Percentiles rank a stretch among this genome's conserved stretches.
These are phyloP conservation scores for Fistulifera solaris DNA, from an alignment of 108 stramenopile genomes.

Conservation along the genomic window DNA sequence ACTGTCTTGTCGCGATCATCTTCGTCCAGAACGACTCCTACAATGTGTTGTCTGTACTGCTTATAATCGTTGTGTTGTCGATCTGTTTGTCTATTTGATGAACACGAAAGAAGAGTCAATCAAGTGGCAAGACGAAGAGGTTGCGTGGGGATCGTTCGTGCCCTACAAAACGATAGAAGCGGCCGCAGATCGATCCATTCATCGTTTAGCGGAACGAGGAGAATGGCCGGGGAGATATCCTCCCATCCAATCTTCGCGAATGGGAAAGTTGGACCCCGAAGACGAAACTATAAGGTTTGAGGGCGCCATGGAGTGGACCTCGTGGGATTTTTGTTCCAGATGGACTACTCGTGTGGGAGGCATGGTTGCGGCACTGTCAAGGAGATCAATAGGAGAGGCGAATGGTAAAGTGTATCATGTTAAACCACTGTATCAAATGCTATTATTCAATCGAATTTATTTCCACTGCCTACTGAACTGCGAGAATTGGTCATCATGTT, in stretches of 20 bases:
- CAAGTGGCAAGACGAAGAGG: conserved; percentile 77
- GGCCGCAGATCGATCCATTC: conserved; percentile 42
- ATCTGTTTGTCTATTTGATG: conserved; percentile 42
- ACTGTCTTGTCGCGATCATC: conserved; percentile 26
- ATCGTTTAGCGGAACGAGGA: conserved; percentile 25
- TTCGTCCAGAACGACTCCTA: conserved; percentile 21
- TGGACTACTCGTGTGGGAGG: conserved; percentile 71
- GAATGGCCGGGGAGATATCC: conserved; percentile 51
- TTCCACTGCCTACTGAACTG: no score
- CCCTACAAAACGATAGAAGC: conserved; percentile 38
- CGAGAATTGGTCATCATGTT: no score
- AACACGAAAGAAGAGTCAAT: conserved; percentile 31
- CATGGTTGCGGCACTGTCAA: conserved; percentile 36
- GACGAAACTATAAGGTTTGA: background rate
- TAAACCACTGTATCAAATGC: no score
- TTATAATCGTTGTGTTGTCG: conserved; percentile 75
- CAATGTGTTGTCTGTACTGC: conserved; percentile 61
- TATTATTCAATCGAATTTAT: no score
- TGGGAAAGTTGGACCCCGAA: conserved; percentile 7
- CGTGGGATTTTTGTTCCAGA: conserved; percentile 82
- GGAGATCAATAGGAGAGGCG: no score
- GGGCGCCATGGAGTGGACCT: conserved; percentile 9
- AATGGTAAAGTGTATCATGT: no score
- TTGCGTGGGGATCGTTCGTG: conserved; percentile 71
- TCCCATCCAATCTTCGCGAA: conserved; percentile 15